These are phyloP conservation scores for Acer negundo DNA, from an alignment of 345 rosid genomes.

Conservation along the genomic window DNA sequence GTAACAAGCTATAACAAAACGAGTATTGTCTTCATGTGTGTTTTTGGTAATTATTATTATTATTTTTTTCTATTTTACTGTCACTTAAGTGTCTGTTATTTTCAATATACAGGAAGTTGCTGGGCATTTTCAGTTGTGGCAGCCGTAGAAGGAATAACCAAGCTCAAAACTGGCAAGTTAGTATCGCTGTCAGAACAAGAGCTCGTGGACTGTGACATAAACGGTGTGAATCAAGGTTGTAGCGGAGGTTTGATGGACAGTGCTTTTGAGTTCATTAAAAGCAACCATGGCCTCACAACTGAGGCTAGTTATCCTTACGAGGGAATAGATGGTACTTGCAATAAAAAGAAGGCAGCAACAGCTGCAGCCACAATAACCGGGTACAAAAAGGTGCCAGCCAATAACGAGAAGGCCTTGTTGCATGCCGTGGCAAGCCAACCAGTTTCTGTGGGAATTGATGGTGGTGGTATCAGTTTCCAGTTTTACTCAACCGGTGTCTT, in stretches of 20 bases:
- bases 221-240: constrained; percentile 39
- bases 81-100: background rate
- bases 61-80: too few species aligned
- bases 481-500: constrained; percentile 50
- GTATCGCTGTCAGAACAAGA: constrained; percentile 63
- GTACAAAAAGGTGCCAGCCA: constrained; percentile 18
- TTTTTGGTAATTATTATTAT: background rate
- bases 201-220: constrained; percentile 49
- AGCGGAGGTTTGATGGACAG: constrained; percentile 37
- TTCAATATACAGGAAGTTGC: constrained; percentile 42
- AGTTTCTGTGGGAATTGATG: constrained; percentile 46
- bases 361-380: too few species aligned
- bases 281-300: constrained; percentile 49
- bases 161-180: constrained; percentile 44
- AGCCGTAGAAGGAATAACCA: constrained; percentile 53
- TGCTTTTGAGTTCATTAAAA: constrained; percentile 44
- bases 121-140: constrained; percentile 72
- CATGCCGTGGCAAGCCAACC: constrained; percentile 58
- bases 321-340: constrained; percentile 38
- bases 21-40: constrained; percentile 7
- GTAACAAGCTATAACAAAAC: background rate
- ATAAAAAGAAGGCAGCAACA: background rate
- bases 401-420: constrained; percentile 47
- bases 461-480: constrained; percentile 29
- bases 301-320: constrained; percentile 45